Percentiles rank a stretch among this genome's conserved stretches.
Conservation (phyloP, 495 filamentous ascomycete genomes). For the Penicillium taxi region DNA sequence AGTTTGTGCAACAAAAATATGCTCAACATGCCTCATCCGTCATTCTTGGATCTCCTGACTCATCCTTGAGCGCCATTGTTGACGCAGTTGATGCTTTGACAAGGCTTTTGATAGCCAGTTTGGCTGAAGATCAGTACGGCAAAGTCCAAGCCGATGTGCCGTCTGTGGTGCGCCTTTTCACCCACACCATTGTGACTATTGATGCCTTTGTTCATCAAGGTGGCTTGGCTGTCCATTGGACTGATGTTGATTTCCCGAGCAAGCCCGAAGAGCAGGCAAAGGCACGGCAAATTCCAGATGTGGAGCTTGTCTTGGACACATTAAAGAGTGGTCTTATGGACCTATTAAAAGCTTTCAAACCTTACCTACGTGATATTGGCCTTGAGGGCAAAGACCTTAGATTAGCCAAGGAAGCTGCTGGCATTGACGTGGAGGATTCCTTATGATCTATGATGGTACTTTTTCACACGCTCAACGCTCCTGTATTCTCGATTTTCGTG, state of each 20-base stretch:
- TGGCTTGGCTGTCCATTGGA: constrained; percentile 66
- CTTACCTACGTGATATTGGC: constrained; percentile 58
- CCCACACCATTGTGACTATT: constrained; percentile 55
- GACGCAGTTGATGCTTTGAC: constrained; percentile 65
- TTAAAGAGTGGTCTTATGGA: constrained; percentile 52
- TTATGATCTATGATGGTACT: constrained; percentile 14
- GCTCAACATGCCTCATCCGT: constrained; percentile 49
- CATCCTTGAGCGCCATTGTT: constrained; percentile 54
- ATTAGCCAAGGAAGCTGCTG: constrained; percentile 57
- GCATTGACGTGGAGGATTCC: constrained; percentile 18
- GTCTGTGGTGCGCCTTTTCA: constrained; percentile 61
- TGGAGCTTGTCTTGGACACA: constrained; percentile 52
- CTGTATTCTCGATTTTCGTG: constrained; percentile 7
- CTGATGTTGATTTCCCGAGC: constrained; percentile 54
- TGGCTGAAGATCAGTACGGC: constrained; percentile 80
- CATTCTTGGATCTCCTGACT: constrained; percentile 62
- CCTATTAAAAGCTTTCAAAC: constrained; percentile 60
- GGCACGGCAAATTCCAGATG: constrained; percentile 44
- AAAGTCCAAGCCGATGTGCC: constrained; percentile 75
- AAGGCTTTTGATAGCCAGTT: constrained; percentile 57
- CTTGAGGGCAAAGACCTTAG: constrained; percentile 59
- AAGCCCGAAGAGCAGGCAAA: constrained; percentile 33
- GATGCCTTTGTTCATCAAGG: constrained; percentile 52
- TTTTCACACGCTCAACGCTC: too few species aligned
- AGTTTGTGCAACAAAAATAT: constrained; percentile 64